Conservation (phyloP, 2,329 filamentous ascomycete genomes). For the Colletotrichum spinosum region DNA sequence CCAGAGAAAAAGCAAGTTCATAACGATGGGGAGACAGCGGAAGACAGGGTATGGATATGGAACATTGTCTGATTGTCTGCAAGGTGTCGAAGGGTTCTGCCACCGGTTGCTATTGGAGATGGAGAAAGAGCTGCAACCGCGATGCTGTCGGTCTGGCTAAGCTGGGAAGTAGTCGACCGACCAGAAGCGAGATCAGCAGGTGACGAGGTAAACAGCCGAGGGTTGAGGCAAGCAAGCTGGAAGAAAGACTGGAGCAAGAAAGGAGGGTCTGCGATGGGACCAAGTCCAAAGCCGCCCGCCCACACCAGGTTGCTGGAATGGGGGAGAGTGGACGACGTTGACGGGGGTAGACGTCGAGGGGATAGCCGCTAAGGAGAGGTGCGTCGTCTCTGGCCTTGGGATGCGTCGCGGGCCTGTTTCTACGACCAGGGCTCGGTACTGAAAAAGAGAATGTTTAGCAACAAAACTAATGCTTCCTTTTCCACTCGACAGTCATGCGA, state of each 20-base stretch:
- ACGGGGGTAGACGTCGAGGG: background rate
- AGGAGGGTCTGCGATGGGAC: constrained; percentile 30
- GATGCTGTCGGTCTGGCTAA: background rate
- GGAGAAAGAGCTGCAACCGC: background rate
- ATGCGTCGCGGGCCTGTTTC: no score
- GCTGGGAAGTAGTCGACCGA: background rate
- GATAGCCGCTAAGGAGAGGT: background rate
- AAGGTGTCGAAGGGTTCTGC: background rate
- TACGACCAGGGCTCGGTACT: no score
- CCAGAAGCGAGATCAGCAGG: background rate
- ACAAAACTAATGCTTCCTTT: no score
- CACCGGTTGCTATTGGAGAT: background rate
- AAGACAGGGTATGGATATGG: constrained; percentile 11
- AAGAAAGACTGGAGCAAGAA: constrained; percentile 18
- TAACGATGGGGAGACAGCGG: constrained; percentile 24
- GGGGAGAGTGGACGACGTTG: constrained; percentile 8
- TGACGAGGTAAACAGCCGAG: constrained; percentile 3
- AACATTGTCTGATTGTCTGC: constrained; percentile 26
- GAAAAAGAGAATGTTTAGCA: no score
- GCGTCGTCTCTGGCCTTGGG: background rate
- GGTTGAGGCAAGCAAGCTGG: constrained; percentile 9
- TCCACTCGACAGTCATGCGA: no score
- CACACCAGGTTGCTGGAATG: constrained; percentile 31
- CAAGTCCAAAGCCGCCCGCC: no score
- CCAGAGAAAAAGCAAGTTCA: constrained; percentile 23